Percentiles rank a stretch among this genome's conserved stretches.
phyloP scores from a whole-genome alignment of 139 green algal species.

The Dunaliella primolecta region DNA sequence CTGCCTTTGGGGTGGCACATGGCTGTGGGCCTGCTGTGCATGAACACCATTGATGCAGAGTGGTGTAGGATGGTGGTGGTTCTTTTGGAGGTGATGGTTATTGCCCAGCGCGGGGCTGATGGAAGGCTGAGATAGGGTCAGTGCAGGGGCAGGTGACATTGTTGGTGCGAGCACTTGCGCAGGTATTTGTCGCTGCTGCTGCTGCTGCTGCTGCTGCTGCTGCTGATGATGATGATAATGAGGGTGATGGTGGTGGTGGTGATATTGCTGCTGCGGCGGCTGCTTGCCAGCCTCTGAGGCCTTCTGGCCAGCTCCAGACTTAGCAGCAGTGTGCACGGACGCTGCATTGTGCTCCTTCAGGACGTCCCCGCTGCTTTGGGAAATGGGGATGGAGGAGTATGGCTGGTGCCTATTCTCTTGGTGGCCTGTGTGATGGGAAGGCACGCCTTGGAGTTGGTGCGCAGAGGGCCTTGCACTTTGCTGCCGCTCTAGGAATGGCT shows the following conservation, averaged over 20 bases:
- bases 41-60: background rate
- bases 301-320: too few relatives aligned
- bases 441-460: background rate
- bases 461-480: background rate
- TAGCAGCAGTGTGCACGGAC: too few relatives aligned
- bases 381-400: background rate
- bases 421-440: background rate
- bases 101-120: too few relatives aligned
- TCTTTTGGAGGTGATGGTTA: too few relatives aligned
- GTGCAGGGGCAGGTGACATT: background rate
- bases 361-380: too few relatives aligned
- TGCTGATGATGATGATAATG: too few relatives aligned
- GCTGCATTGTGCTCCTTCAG: background rate
- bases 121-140: background rate
- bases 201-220: too few relatives aligned
- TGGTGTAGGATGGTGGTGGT: background rate
- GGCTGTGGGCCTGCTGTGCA: background rate
- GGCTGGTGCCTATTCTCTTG: background rate
- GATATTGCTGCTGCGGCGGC: too few relatives aligned
- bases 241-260: too few relatives aligned
- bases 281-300: too few relatives aligned
- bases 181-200: background rate
- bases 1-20: background rate
- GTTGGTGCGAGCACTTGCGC: background rate
- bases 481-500: background rate